Conservation (phyloP, 495 filamentous ascomycete species). For the Cercophora scortea region DNA sequence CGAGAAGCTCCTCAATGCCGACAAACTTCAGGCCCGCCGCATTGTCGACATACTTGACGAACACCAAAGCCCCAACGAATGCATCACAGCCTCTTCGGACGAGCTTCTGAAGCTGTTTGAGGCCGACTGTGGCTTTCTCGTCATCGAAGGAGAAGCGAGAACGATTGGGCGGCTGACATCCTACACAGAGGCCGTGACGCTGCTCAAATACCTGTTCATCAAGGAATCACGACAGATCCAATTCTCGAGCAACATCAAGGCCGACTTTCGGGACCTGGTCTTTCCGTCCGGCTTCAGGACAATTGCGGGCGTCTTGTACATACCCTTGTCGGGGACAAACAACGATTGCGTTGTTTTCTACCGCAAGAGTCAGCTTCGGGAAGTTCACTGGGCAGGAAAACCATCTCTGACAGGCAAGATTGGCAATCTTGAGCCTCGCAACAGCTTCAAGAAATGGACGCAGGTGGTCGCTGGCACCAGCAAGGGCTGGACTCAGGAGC, state of each 20-base stretch:
- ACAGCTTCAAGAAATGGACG: conserved; percentile 61
- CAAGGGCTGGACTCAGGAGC: conserved; percentile 56
- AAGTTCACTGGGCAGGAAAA: conserved; percentile 81
- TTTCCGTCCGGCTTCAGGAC: conserved; percentile 64
- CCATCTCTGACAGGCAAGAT: conserved; percentile 57
- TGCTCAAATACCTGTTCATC: conserved; percentile 71
- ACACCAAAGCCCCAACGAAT: conserved; percentile 67
- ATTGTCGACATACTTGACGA: conserved; percentile 62
- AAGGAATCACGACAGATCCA: conserved; percentile 57
- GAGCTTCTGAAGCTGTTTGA: conserved; percentile 73
- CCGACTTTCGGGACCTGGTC: conserved; percentile 66
- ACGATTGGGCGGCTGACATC: conserved; percentile 60
- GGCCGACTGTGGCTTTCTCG: conserved; percentile 71
- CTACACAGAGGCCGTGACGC: conserved; percentile 65
- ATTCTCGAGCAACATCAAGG: conserved; percentile 57
- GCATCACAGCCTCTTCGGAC: conserved; percentile 76
- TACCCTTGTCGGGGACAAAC: conserved; percentile 62
- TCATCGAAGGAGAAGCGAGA: conserved; percentile 71
- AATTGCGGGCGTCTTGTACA: conserved; percentile 67
- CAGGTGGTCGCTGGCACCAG: conserved; percentile 59
- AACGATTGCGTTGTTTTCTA: conserved; percentile 80
- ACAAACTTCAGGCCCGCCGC: conserved; percentile 61
- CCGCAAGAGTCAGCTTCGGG: conserved; percentile 58
- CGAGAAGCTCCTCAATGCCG: conserved; percentile 70
- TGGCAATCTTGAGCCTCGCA: conserved; percentile 58